Conservation (phyloP, 345 rosid genomes). For the Lagerstroemia speciosa region DNA sequence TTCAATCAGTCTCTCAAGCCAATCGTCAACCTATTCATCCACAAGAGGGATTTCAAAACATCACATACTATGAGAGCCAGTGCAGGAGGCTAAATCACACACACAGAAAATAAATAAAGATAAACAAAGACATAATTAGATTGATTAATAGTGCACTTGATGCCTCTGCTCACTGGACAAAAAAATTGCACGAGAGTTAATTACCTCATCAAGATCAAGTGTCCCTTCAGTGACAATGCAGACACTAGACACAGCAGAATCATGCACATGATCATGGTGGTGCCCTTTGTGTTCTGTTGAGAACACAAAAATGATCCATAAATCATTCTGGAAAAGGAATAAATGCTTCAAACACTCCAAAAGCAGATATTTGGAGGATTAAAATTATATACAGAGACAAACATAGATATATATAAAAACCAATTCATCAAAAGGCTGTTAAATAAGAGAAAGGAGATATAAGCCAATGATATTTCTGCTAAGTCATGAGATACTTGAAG, state of each 20-base stretch:
- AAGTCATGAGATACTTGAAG: neutral
- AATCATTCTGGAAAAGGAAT: neutral
- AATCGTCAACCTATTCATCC: conserved; percentile 53
- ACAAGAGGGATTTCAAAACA: neutral
- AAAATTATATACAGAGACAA: neutral
- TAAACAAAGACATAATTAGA: neutral
- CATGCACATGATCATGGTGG: conserved; percentile 53
- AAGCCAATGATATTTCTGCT: neutral
- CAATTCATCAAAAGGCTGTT: neutral
- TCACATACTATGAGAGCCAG: neutral
- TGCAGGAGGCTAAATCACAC: neutral
- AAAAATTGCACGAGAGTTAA: neutral
- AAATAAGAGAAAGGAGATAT: neutral
- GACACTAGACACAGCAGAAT: conserved; percentile 61
- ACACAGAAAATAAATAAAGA: neutral
- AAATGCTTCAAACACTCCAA: neutral
- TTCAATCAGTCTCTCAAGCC: conserved; percentile 61
- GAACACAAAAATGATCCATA: neutral
- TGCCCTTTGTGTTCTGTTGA: conserved; percentile 40
- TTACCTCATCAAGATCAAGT: conserved; percentile 74
- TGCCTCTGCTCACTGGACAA: neutral
- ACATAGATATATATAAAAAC: neutral
- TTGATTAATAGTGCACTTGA: neutral
- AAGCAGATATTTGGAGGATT: neutral
- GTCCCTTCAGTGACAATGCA: conserved; percentile 61